Evolutionary conservation across 768 basidiomycete genomes (phyloP), one percentile per base, ranked within the genome.

Genomic region (Boletus edulis): DNA sequence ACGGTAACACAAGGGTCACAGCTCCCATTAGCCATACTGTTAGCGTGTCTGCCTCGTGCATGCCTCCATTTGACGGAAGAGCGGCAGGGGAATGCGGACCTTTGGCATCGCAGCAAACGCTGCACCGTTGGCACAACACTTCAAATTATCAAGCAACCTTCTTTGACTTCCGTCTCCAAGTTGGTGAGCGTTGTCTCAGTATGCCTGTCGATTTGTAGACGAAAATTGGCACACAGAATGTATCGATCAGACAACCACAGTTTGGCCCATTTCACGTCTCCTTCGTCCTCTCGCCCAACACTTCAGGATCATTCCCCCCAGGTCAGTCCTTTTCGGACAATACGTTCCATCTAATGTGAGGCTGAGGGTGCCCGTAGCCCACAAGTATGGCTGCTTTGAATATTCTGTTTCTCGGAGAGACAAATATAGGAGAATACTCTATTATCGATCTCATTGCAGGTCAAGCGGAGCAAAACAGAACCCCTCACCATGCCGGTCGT

Each of bases 391-490:
- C 41, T 3, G 20, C 49, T 43, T 52, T 57, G 18, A 61, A 67
- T 46, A 41, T 67, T 31, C 18, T 67, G 6, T 56, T 67, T 46
- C 32, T 67, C 3, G 66, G 63, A 31, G 66, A 66, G 50, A 68
- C 57, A n/a, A 39, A 39, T 40, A 49, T 58, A 3, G 61, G 57
- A 32, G 52, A 60, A 17, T 17, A 18, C 49, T 68, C 61, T 51
- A 55, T 67, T 18, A 24, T 63, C 55, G 51, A 68, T 32, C 51
- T 67, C 47, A 22, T 58, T 40, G 55, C 52, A 38, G 50, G 52
- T n/a, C 17, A 57, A 44, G 57, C 27, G 34, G 52, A 48, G 15
- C 41, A 44, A 29, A 49, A 47, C 20, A 39, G 14, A 11, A 14
- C 37, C 9, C 24, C 15, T 51, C 44, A 5, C 27, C 43, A 27